Evolutionary conservation across 139 green algal species (phyloP).

Genomic region (Ostreobium quekettii): DNA sequence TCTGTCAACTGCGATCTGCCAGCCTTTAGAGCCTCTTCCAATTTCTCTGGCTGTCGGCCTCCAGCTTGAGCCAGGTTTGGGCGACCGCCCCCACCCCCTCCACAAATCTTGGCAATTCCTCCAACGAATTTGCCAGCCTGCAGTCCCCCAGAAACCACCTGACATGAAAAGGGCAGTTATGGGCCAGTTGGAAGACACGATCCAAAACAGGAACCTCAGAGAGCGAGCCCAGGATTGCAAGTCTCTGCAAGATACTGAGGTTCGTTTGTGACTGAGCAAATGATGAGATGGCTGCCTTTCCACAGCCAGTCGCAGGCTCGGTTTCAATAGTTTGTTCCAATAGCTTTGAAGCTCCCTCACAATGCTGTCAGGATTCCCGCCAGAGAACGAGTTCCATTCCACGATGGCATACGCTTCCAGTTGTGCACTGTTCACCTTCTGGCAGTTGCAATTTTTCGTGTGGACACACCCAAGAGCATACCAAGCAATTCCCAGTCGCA

Average conservation of each 20-base stretch:
- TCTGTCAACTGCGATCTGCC: conserved; percentile 28
- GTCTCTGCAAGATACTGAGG: not conserved
- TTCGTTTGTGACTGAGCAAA: too few relatives aligned
- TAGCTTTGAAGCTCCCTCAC: too few relatives aligned
- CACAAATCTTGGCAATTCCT: conserved; percentile 76
- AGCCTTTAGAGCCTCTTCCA: conserved; percentile 41
- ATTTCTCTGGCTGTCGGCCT: conserved; percentile 55
- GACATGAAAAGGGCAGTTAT: not conserved
- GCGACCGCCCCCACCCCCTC: conserved; percentile 79
- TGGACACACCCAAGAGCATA: too few relatives aligned
- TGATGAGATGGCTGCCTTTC: too few relatives aligned
- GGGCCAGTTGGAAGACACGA: not conserved
- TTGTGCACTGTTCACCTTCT: too few relatives aligned
- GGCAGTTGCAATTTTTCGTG: too few relatives aligned
- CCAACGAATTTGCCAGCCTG: conserved; percentile 81
- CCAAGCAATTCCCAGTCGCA: too few relatives aligned
- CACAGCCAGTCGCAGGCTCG: too few relatives aligned
- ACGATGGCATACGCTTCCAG: too few relatives aligned
- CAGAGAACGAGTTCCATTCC: too few relatives aligned
- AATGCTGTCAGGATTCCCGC: too few relatives aligned
- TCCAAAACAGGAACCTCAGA: not conserved
- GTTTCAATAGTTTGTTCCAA: too few relatives aligned
- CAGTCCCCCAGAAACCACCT: conserved; percentile 43
- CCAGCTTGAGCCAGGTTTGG: conserved; percentile 82
- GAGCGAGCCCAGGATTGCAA: not conserved